Evolutionary conservation across 2,329 filamentous ascomycete species (phyloP), one percentile per base, ranked within the genome.

Genomic region (Microdochium bolleyi): DNA sequence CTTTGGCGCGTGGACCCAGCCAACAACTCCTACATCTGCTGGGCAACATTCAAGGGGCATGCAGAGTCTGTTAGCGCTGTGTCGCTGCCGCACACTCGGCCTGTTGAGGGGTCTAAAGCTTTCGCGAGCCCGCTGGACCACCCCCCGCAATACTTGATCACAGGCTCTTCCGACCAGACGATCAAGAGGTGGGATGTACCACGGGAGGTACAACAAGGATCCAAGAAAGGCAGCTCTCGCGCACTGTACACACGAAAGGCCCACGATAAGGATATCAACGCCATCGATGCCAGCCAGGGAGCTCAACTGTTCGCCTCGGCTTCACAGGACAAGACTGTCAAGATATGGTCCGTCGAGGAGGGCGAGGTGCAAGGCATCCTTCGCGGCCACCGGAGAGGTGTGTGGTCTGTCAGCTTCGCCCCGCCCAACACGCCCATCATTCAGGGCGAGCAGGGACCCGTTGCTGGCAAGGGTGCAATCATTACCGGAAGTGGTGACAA

Each of bases 241-340:
- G 89, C 89, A 41, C 72, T 85, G 3, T 99, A 89, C 68, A 97
- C 94, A 1, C 83, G 94, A 53, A 95, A 96, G 69, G 94, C 94
- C 1, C 94, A 99, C 70, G 94, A 99, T 65, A 99, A 99, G 67
- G 94, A 99, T 60, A 99, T 99, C 70, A 99, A 99, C 62, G 91
- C 94, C 2, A 81, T 99, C 50, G 90, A 95, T 58, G 78, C 94
- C 11, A 89, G 91, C 57, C 79, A 84, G 22, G 77, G 80, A 1
- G 83, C 82, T 3, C 82, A 84, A n/a, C 72, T 96, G 1, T 97
- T 99, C 64, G 95, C 92, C 2, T 96, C 94, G 1, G 92, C 94
- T 27, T 97, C 92, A 4, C 94, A 99, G 70, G 94, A 99, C 67
- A 89, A 91, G 59, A 95, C 90, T 0, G 91, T 97, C 59, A 99